These are phyloP conservation scores for Hordeum pubiflorum DNA, from an alignment of 202 grass and related monocot species.

Conservation along the genomic window DNA sequence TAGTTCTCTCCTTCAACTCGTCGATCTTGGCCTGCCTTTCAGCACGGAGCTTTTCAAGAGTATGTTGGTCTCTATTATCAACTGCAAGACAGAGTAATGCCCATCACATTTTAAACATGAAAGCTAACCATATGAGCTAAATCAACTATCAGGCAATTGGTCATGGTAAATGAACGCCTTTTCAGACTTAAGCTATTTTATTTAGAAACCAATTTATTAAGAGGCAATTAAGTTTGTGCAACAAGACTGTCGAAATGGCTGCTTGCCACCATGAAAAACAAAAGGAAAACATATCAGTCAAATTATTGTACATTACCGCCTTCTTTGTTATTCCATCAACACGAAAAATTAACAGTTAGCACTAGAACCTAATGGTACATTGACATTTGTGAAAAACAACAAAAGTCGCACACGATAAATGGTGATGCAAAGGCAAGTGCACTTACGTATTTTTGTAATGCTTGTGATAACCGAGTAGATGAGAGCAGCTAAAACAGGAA, in stretches of 20 bases:
- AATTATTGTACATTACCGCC: background rate
- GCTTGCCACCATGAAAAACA: background rate
- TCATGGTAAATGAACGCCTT: background rate
- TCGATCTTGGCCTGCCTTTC: constrained; percentile 82
- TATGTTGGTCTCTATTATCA: constrained; percentile 58
- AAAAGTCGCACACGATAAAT: background rate
- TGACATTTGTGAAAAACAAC: background rate
- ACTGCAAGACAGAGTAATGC: constrained; percentile 42
- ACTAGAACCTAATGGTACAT: background rate
- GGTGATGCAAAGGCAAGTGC: background rate
- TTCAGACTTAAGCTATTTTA: background rate
- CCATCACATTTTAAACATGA: background rate
- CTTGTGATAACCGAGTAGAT: constrained; percentile 60
- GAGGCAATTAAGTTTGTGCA: background rate
- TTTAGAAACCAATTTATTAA: background rate
- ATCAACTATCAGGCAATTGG: background rate
- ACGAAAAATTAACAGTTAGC: background rate
- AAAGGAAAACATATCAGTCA: background rate
- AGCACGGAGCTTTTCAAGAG: constrained; percentile 64
- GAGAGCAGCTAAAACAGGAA: constrained; percentile 62
- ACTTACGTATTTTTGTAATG: constrained; percentile 69
- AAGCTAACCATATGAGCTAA: background rate
- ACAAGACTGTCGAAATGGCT: background rate
- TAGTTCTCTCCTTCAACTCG: constrained; percentile 85
- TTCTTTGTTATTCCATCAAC: background rate